Conservation (phyloP, 2,329 filamentous ascomycete genomes). For the Pseudogymnoascus sp. region DNA sequence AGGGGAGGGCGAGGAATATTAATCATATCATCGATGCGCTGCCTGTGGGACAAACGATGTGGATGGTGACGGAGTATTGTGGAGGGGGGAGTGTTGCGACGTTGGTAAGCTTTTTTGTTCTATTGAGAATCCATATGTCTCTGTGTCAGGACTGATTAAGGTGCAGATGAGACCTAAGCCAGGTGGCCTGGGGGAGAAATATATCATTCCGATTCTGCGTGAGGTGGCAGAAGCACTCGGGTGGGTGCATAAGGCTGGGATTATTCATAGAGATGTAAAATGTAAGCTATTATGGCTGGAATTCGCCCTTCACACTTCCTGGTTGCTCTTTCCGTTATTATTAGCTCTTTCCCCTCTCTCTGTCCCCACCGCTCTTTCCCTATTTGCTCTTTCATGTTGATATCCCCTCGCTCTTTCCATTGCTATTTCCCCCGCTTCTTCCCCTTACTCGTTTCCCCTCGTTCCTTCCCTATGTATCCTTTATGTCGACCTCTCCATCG, state of each 20-base stretch:
- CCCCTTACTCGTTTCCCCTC: not conserved
- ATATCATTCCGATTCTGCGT: conserved; percentile 60
- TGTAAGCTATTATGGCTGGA: conserved; percentile 34
- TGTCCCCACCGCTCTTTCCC: no score
- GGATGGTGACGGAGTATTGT: conserved; percentile 84
- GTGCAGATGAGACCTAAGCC: conserved; percentile 56
- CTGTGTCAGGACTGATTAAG: conserved; percentile 18
- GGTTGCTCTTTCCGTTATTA: not conserved
- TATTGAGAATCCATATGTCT: conserved; percentile 29
- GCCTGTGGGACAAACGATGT: conserved; percentile 71
- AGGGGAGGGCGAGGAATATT: conserved; percentile 69
- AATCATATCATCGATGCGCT: conserved; percentile 76
- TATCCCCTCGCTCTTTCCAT: no score
- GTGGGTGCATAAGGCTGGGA: conserved; percentile 63
- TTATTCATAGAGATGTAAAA: conserved; percentile 67
- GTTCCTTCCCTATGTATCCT: not conserved
- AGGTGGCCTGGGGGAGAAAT: conserved; percentile 62
- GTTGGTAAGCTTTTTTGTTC: conserved; percentile 44
- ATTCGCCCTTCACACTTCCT: no score
- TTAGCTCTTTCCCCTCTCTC: not conserved
- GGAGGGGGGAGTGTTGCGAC: conserved; percentile 76
- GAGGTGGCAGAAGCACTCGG: conserved; percentile 60
- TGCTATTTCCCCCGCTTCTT: not conserved
- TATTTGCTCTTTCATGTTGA: no score
- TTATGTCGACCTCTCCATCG: no score